Evolutionary conservation across 208 protist genomes (phyloP), one percentile per base, ranked within the genome.

Genomic region (Trypanosoma lewisi): DNA sequence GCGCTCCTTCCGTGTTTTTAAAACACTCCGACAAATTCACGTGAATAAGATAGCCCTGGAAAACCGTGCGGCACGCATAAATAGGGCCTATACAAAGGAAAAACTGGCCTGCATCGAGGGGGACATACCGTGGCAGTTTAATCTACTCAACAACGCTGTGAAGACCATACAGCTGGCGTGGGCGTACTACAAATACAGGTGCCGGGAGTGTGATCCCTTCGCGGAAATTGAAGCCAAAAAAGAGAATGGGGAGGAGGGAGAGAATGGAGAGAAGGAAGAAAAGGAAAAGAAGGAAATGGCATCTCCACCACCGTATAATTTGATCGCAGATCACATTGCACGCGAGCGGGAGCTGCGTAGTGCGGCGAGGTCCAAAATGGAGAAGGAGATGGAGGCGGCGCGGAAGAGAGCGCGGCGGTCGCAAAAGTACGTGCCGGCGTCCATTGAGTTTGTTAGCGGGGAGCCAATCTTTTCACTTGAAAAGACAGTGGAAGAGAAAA

Each of bases 151-250:
- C 39, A 74, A 70, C 52, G 67, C 67, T 45, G 89, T 85, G 19
- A 59, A 30, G 16, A 91, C 83, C 6, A 95, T 95, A 39, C 85
- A 95, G 67, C 66, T 70, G 50, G 80, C 70, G 67, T 95, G 79
- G 78, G 73, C 80, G 49, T 84, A 74, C 72, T 89, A 89, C 70
- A 67, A 67, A 27, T 51, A 48, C 53, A 12, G 16, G 9, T 41
- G 47, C 27, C 9, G 14, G n/a, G 0, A 34, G n/a, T 14, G 0
- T 0, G 23, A 62, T 27, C 57, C 58, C 4, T 72, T 72, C n/a
- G 2, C 0, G 16, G 49, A 37, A 4, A 31, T n/a, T 8, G 54
- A 58, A 16, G 34, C 53, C 14, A 21, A 50, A 23, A 25, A 45
- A 19, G 17, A 60, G 53, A n/a, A 0, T 14, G 25, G 4, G 19